Evolutionary conservation across 2,329 filamentous ascomycete genomes (phyloP), one percentile per base, ranked within the genome.

Genomic region (Pseudogymnoascus sp.): DNA sequence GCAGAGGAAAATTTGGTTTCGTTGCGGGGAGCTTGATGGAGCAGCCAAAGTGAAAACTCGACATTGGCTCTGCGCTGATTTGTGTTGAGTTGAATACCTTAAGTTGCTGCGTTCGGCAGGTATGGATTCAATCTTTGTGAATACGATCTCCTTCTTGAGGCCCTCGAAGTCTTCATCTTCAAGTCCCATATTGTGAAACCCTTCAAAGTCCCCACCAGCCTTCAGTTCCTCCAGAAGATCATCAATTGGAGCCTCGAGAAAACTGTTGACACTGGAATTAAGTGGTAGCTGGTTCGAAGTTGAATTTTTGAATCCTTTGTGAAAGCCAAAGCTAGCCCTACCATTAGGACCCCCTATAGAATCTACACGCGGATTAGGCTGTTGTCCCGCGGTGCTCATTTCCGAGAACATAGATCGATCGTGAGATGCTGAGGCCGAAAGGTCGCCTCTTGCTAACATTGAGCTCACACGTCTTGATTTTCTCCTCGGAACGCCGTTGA

Each of bases 381-480:
- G 79, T 68, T 76, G 79, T 62, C 79, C 78, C 7, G 67, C 68
- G 24, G 67, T 68, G 14, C 84, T 82, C 65, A 87, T 84, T 59
- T 96, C 92, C 28, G 87, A 83, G 72, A 96, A 96, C n/a, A 87
- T 83, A 1, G 87, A 82, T 70, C 90, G 84, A 68, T 96, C 92
- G 67, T 93, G 90, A 26, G 59, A 40, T 26, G 59, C 59, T 14
- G 89, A 95, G 8, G 90, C 88, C 0, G 91, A 93, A 19, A 97
- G 79, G 72, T 97, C 93, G 33, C 90, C 89, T 70, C 93, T 84
- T 14, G 93, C 93, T 61, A 97, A 81, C 76, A 96, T 84, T 14
- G 93, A 98, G 77, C 95, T 99, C 26, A 98, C 89, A 60, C 95
- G 85, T 46, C 95, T 86, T 16, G 85, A 88, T 65, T 84, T 85